A percentile compares a stretch with the other conserved stretches of the same genome.
Conservation (phyloP, 805 yeast species). For the Metschnikowia cerradonensis region DNA sequence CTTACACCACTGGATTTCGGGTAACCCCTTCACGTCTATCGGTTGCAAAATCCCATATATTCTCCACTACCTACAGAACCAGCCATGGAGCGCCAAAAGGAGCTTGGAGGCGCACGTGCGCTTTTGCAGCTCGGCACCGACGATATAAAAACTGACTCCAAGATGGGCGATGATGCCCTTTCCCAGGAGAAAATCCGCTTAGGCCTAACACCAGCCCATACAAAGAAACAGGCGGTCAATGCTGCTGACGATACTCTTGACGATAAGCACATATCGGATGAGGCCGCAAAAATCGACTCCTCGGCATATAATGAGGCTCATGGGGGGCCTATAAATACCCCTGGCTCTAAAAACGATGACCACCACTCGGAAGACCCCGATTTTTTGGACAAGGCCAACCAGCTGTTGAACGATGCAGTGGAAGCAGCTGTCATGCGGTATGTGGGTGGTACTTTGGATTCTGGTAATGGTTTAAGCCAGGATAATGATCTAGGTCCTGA, state of each 20-base stretch:
- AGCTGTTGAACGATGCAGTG: constrained; percentile 50
- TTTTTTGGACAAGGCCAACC: constrained; percentile 25
- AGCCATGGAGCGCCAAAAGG: constrained; percentile 33
- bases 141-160: constrained; percentile 2
- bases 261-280: constrained; percentile 2
- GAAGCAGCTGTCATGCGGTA: constrained; percentile 76
- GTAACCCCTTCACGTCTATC: constrained; percentile 17
- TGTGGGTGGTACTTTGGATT: constrained; percentile 60
- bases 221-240: neutral
- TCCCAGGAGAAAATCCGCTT: neutral
- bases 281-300: neutral
- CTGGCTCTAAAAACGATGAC: constrained; percentile 1
- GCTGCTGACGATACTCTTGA: neutral
- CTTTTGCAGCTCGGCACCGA: constrained; percentile 39
- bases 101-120: constrained; percentile 46
- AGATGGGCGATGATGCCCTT: neutral
- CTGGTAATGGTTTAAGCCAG: constrained; percentile 7
- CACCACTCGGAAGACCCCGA: constrained; percentile 6
- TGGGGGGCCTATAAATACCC: neutral
- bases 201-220: neutral
- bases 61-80: neutral
- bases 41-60: constrained; percentile 15
- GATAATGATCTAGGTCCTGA: constrained; percentile 6
- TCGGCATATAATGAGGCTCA: neutral
- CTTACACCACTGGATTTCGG: constrained; percentile 11